phyloP scores from a whole-genome alignment of 2,329 filamentous ascomycete genomes.

The Colletotrichum karsti region DNA sequence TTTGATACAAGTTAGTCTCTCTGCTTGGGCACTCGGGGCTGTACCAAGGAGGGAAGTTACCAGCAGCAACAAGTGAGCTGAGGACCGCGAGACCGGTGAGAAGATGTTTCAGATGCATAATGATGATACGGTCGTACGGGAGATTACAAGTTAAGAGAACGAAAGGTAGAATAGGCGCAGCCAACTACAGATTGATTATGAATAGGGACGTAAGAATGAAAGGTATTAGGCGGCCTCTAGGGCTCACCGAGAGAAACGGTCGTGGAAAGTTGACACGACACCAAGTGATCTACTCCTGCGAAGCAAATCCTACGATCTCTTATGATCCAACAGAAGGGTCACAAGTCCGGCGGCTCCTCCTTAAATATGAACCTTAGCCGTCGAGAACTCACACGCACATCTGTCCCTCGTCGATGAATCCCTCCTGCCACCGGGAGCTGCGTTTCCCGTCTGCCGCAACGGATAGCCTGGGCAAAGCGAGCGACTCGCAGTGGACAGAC shows the following conservation, averaged over 20 bases:
- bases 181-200: conserved; percentile 2
- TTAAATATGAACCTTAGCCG: neutral
- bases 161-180: conserved; percentile 9
- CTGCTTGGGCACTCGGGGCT: neutral
- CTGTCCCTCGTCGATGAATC: conserved; percentile 22
- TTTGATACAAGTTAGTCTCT: neutral
- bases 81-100: conserved; percentile 39
- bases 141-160: neutral
- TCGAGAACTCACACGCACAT: neutral
- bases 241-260: neutral
- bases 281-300: conserved; percentile 7
- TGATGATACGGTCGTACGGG: neutral
- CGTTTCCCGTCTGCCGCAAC: neutral
- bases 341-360: neutral
- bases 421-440: conserved; percentile 20
- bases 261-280: neutral
- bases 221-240: neutral
- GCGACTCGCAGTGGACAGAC: neutral
- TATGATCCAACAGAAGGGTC: neutral
- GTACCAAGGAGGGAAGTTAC: conserved; percentile 28
- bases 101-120: conserved; percentile 37
- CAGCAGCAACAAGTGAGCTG: conserved; percentile 36
- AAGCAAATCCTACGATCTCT: conserved; percentile 4
- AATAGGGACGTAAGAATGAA: neutral
- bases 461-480: neutral